These are phyloP conservation scores for Viola pubescens DNA, from an alignment of 441 rosid species.

Conservation along the genomic window DNA sequence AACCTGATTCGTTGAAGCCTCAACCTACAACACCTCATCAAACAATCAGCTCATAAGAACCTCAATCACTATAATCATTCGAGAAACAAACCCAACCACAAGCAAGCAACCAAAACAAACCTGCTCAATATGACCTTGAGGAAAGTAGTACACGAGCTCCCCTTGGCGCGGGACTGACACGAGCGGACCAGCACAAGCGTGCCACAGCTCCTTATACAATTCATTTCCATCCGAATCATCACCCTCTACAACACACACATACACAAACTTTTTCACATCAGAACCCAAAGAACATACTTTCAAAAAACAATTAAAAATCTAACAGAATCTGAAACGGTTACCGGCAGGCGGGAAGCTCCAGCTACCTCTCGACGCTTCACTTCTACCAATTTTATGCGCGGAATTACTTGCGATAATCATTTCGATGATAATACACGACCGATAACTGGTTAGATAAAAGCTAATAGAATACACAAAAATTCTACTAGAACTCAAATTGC, in stretches of 20 bases:
- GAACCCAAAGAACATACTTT: not conserved
- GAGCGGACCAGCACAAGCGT: conserved; percentile 94
- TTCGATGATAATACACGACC: not conserved
- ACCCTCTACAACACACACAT: not conserved
- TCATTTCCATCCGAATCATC: conserved; percentile 44
- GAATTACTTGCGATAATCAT: not conserved
- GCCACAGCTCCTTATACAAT: conserved; percentile 79
- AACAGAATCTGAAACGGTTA: conserved; percentile 1
- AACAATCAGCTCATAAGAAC: too few species aligned
- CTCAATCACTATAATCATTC: too few species aligned
- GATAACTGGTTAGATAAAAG: not conserved
- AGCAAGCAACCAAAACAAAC: conserved; percentile 20
- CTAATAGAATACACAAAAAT: not conserved
- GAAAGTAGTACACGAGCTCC: conserved; percentile 74
- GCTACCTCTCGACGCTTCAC: not conserved
- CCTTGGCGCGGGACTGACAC: conserved; percentile 74
- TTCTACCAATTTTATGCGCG: not conserved
- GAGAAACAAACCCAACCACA: too few species aligned
- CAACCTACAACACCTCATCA: conserved; percentile 42
- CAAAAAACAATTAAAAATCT: not conserved
- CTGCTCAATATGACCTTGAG: conserved; percentile 86
- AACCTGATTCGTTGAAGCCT: conserved; percentile 78
- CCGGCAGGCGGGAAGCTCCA: not conserved
- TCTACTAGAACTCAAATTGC: not conserved
- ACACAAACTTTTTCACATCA: not conserved